Conservation (phyloP, 129 eudicot species). For the Artemisia argyi region DNA sequence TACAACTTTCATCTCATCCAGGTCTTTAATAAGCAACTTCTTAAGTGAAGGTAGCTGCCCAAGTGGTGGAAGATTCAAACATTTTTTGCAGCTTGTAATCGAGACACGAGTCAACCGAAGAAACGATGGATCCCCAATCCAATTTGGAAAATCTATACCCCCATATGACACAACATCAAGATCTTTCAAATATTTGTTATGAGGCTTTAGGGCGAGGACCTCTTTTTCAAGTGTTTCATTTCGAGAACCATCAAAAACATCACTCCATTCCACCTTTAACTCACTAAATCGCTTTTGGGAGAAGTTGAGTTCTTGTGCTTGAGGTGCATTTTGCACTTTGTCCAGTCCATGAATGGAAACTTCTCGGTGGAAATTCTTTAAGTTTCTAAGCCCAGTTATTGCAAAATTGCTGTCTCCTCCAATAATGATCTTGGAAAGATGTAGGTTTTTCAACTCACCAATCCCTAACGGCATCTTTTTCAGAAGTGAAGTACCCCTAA, state of each 20-base stretch:
- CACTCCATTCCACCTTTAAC: slow-evolving; percentile 39
- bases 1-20: background rate
- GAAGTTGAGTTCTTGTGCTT: slow-evolving; percentile 36
- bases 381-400: slow-evolving; percentile 14
- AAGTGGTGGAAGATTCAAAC: background rate
- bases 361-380: slow-evolving; percentile 16
- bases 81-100: background rate
- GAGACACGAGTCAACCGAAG: background rate
- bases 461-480: slow-evolving; percentile 24
- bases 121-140: slow-evolving; percentile 8
- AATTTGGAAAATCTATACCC: slow-evolving; percentile 37
- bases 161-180: slow-evolving; percentile 29
- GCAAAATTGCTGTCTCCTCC: slow-evolving; percentile 12
- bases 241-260: background rate
- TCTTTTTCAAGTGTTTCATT: background rate
- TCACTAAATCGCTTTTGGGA: slow-evolving; percentile 26
- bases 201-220: slow-evolving; percentile 23
- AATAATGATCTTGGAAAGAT: slow-evolving; percentile 30
- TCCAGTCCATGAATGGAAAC: slow-evolving; percentile 9
- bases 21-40: background rate
- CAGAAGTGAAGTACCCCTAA: background rate
- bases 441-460: slow-evolving; percentile 20
- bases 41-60: slow-evolving; percentile 7
- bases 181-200: slow-evolving; percentile 11
- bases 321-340: slow-evolving; percentile 22